Evolutionary conservation across 2,329 filamentous ascomycete genomes (phyloP).

Genomic region (Coniella lustricola): DNA sequence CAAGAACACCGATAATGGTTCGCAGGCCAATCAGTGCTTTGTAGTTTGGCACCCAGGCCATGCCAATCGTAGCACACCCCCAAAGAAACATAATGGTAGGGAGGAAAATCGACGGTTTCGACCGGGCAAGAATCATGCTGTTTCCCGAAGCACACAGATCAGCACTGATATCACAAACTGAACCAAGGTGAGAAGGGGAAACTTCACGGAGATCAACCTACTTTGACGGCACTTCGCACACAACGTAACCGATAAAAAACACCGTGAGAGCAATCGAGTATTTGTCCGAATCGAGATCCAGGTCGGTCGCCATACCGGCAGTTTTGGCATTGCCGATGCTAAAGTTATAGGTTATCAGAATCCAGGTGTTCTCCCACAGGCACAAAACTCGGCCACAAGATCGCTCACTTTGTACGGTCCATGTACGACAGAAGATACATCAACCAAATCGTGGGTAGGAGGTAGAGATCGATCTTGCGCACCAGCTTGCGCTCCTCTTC

Average conservation of each 20-base stretch:
- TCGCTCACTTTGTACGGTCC: constrained; percentile 39
- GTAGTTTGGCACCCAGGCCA: constrained; percentile 30
- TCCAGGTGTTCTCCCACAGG: no score
- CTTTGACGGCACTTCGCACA: constrained; percentile 39
- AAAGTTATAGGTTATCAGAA: no score
- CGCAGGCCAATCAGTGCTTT: constrained; percentile 25
- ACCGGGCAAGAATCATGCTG: constrained; percentile 33
- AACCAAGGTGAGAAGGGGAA: not conserved
- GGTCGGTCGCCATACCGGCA: constrained; percentile 33
- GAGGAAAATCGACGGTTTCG: constrained; percentile 33
- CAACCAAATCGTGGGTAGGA: constrained; percentile 34
- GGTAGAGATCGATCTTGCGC: constrained; percentile 32
- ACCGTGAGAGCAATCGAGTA: constrained; percentile 36
- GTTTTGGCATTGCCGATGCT: constrained; percentile 33
- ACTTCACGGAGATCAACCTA: not conserved
- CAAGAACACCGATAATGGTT: constrained; percentile 46
- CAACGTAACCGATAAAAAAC: constrained; percentile 34
- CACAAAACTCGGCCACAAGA: no score
- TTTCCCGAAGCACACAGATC: not conserved
- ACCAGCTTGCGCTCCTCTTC: constrained; percentile 11
- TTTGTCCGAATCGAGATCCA: constrained; percentile 32
- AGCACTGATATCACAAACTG: not conserved
- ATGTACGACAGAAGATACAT: constrained; percentile 36
- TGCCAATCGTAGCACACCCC: constrained; percentile 32
- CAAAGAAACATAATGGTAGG: constrained; percentile 32